Percentiles rank a stretch among this genome's conserved stretches.
Conservation (phyloP, 2,329 filamentous ascomycete species). For the Trichoderma simmonsii region DNA sequence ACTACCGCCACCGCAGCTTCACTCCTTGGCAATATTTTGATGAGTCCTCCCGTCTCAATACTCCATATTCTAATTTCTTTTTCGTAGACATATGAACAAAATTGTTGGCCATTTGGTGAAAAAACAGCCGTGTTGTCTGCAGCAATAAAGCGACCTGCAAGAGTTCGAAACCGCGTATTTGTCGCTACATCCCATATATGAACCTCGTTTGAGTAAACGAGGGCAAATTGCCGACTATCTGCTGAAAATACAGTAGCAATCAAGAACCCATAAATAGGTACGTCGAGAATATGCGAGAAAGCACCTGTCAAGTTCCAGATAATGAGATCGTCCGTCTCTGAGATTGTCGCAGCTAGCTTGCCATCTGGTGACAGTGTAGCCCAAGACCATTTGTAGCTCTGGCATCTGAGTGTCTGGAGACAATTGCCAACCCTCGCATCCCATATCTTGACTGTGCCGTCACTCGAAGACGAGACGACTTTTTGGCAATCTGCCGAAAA, state of each 20-base stretch:
- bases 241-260: background rate
- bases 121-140: background rate
- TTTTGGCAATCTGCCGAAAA: background rate
- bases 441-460: constrained; percentile 15
- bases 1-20: background rate
- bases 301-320: background rate
- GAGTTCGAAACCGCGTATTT: background rate
- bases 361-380: background rate
- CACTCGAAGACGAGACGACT: background rate
- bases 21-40: background rate
- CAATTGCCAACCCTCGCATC: background rate
- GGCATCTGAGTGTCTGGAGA: background rate
- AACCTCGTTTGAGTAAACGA: background rate
- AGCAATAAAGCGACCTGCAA: background rate
- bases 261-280: background rate
- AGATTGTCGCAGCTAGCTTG: background rate
- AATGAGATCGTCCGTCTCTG: background rate
- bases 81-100: background rate
- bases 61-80: background rate
- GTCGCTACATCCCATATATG: background rate
- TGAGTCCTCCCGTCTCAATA: background rate
- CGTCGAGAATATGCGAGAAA: background rate
- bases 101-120: background rate
- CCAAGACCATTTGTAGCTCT: background rate
- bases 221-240: background rate